Evolutionary conservation across 257 asterid species (phyloP).

Genomic region (Petunia secreta): DNA sequence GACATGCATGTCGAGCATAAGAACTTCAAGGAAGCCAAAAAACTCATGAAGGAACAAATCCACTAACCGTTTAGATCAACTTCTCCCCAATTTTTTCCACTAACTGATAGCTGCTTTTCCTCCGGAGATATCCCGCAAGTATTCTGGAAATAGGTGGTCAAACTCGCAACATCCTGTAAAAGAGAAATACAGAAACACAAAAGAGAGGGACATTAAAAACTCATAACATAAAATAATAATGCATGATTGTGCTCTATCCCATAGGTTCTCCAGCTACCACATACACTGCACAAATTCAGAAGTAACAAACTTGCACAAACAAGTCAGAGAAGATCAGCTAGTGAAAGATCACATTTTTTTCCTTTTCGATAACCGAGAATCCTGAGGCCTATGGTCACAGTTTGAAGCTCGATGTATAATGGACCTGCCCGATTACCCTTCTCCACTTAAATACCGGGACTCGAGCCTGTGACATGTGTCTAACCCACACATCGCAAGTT

Average conservation of each 20-base stretch:
- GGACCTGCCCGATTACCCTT: no score
- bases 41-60: neutral
- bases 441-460: no score
- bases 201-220: neutral
- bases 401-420: no score
- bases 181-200: slow-evolving; percentile 15
- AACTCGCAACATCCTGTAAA: slow-evolving; percentile 77
- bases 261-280: slow-evolving; percentile 8
- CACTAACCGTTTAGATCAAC: slow-evolving; percentile 83
- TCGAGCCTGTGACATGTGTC: no score
- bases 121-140: slow-evolving; percentile 69
- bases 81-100: slow-evolving; percentile 99
- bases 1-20: neutral
- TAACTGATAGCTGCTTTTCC: slow-evolving; percentile 93
- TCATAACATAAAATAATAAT: neutral
- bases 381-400: no score
- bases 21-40: neutral
- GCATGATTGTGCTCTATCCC: neutral
- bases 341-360: no score
- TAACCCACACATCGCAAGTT: no score
- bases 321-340: neutral
- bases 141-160: slow-evolving; percentile 72
- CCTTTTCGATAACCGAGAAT: no score
- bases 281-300: neutral
- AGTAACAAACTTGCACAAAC: neutral